Evolutionary conservation across 768 basidiomycete species (phyloP).

Genomic region (Auricularia sp.): DNA sequence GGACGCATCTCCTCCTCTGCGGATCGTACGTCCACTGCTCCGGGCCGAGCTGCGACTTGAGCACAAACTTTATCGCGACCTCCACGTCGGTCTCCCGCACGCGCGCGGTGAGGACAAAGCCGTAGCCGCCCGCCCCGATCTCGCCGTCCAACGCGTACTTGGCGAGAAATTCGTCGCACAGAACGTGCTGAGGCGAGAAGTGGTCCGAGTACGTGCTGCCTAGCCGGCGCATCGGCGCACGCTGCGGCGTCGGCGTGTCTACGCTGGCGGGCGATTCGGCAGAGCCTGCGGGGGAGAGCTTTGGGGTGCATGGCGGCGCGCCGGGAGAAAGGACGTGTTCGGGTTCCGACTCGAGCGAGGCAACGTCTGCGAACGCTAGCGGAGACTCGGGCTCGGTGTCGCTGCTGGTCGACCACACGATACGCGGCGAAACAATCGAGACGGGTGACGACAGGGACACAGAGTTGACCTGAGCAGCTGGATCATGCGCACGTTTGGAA

Average conservation of each 20-base stretch:
- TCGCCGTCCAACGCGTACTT: constrained; percentile 59
- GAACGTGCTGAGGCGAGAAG: constrained; percentile 51
- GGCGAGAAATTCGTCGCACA: constrained; percentile 50
- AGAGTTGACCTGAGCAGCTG: not conserved
- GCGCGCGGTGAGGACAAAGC: constrained; percentile 84
- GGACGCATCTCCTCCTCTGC: constrained; percentile 44
- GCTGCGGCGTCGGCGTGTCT: not conserved
- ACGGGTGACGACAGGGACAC: not conserved
- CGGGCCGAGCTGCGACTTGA: constrained; percentile 58
- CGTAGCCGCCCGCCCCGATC: constrained; percentile 86
- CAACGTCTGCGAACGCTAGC: not conserved
- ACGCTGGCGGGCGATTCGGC: not conserved
- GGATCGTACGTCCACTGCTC: constrained; percentile 48
- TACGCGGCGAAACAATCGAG: not conserved
- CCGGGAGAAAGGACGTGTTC: not conserved
- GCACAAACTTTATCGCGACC: constrained; percentile 93
- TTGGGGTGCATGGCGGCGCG: not conserved
- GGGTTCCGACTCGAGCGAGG: not conserved
- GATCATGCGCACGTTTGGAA: too few species aligned
- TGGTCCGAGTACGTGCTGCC: constrained; percentile 29
- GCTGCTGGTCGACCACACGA: not conserved
- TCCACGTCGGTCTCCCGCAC: constrained; percentile 50
- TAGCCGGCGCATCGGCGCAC: not conserved
- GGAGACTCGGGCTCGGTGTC: not conserved
- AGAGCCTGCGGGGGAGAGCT: not conserved